These are phyloP conservation scores for Aspergillus sp. DNA, from an alignment of 2,329 filamentous ascomycete species.

Conservation along the genomic window DNA sequence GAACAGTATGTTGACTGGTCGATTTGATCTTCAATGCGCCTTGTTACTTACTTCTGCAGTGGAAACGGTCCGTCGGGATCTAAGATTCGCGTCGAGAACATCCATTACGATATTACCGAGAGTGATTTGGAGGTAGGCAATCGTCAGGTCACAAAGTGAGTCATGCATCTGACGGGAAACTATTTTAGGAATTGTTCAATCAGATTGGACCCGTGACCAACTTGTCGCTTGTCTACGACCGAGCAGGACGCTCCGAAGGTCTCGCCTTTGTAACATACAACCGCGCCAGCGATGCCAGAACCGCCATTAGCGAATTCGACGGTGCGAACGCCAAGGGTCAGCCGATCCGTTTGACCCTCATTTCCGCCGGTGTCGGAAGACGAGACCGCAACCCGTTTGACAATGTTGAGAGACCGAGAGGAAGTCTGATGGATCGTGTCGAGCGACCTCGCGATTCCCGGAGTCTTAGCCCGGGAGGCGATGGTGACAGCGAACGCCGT, in stretches of 20 bases:
- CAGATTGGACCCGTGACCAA: slow-evolving; percentile 68
- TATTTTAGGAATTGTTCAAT: slow-evolving; percentile 67
- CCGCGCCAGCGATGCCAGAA: slow-evolving; percentile 62
- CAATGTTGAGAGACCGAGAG: slow-evolving; percentile 43
- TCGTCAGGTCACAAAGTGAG: neutral
- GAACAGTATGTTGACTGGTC: slow-evolving; percentile 26
- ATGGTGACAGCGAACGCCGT: slow-evolving; percentile 31
- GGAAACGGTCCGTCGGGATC: slow-evolving; percentile 44
- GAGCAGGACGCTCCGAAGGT: slow-evolving; percentile 81
- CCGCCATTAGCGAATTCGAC: slow-evolving; percentile 75
- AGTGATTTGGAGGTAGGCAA: slow-evolving; percentile 69
- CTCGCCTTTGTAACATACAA: slow-evolving; percentile 80
- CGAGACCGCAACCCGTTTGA: slow-evolving; percentile 45
- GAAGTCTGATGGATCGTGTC: slow-evolving; percentile 64
- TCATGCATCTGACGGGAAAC: neutral
- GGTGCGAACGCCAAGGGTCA: slow-evolving; percentile 87
- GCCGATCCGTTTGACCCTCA: slow-evolving; percentile 69
- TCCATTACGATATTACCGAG: slow-evolving; percentile 87
- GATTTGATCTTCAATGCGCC: no score
- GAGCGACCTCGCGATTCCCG: slow-evolving; percentile 40
- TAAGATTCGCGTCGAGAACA: slow-evolving; percentile 79
- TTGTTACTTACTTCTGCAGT: no score
- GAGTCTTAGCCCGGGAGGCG: slow-evolving; percentile 37
- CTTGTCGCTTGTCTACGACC: slow-evolving; percentile 74
- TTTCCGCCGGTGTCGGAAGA: slow-evolving; percentile 46